A percentile compares a stretch with the other conserved stretches of the same genome.
These are phyloP conservation scores for Lecanicillium sp. DNA, from an alignment of 2,329 filamentous ascomycete genomes.

Conservation along the genomic window DNA sequence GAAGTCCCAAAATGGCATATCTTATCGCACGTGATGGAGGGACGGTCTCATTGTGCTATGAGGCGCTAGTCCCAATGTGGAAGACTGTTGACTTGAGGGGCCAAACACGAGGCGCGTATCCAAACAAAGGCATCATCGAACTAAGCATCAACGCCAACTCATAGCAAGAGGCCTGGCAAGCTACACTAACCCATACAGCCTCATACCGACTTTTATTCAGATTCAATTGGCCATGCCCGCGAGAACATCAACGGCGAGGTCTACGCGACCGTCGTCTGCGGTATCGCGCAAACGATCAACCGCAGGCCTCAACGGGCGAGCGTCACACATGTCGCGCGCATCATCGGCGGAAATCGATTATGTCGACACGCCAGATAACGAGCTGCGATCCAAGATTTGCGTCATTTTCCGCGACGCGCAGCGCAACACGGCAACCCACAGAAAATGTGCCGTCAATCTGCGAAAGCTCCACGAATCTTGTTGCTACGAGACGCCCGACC, in stretches of 20 bases:
- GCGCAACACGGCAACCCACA: constrained; percentile 79
- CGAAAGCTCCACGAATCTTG: constrained; percentile 88
- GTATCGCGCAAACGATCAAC: constrained; percentile 31
- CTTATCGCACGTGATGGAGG: constrained; percentile 28
- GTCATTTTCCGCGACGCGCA: constrained; percentile 75
- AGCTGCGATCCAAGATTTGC: constrained; percentile 66
- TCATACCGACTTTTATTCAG: background rate
- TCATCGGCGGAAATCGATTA: constrained; percentile 62
- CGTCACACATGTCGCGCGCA: constrained; percentile 38
- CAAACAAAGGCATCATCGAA: constrained; percentile 9
- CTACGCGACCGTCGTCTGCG: constrained; percentile 36
- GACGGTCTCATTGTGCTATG: background rate
- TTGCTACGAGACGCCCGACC: constrained; percentile 53
- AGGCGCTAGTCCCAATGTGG: constrained; percentile 20
- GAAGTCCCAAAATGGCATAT: constrained; percentile 9
- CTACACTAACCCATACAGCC: background rate
- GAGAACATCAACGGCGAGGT: constrained; percentile 35
- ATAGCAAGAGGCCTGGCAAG: background rate
- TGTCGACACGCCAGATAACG: constrained; percentile 63
- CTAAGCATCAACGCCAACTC: constrained; percentile 2
- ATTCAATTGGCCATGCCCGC: constrained; percentile 41
- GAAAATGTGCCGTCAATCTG: constrained; percentile 80
- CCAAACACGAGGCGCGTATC: constrained; percentile 6
- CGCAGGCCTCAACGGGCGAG: constrained; percentile 29
- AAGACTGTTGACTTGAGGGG: constrained; percentile 23